Conservation (phyloP, 2,329 filamentous ascomycete species). For the Scleromitrula shiraiana region DNA sequence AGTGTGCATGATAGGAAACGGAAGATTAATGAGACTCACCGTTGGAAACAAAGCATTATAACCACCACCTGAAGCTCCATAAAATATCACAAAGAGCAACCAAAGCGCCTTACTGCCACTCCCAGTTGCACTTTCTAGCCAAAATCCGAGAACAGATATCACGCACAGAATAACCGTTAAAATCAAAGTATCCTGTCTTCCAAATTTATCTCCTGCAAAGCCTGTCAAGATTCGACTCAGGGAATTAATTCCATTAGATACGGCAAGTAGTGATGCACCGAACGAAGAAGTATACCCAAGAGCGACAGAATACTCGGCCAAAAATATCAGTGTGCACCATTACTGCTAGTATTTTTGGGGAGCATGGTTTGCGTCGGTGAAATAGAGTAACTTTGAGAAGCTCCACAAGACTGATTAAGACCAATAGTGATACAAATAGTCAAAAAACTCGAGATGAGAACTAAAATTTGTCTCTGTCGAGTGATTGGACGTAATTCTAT, state of each 20-base stretch:
- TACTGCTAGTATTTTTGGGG: slow-evolving; percentile 25
- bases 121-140: slow-evolving; percentile 28
- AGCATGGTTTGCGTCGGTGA: slow-evolving; percentile 35
- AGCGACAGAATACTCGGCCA: slow-evolving; percentile 39
- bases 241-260: slow-evolving; percentile 39
- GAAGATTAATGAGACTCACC: slow-evolving; percentile 7
- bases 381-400: slow-evolving; percentile 43
- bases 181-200: slow-evolving; percentile 40
- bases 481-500: slow-evolving; percentile 31
- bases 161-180: slow-evolving; percentile 34
- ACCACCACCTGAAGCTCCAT: slow-evolving; percentile 37
- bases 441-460: slow-evolving; percentile 37
- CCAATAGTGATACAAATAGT: slow-evolving; percentile 41
- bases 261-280: slow-evolving; percentile 38
- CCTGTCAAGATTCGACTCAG: slow-evolving; percentile 37
- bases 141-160: slow-evolving; percentile 33
- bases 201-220: slow-evolving; percentile 38
- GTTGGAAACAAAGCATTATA: slow-evolving; percentile 40
- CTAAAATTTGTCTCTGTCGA: slow-evolving; percentile 33
- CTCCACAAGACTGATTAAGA: slow-evolving; percentile 41
- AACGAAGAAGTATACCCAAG: slow-evolving; percentile 35
- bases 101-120: slow-evolving; percentile 30
- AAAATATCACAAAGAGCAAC: slow-evolving; percentile 36
- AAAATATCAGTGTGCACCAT: slow-evolving; percentile 40
- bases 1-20: neutral